These are phyloP conservation scores for Candida sanyaensis DNA, from an alignment of 1,139 yeast species.

Conservation along the genomic window DNA sequence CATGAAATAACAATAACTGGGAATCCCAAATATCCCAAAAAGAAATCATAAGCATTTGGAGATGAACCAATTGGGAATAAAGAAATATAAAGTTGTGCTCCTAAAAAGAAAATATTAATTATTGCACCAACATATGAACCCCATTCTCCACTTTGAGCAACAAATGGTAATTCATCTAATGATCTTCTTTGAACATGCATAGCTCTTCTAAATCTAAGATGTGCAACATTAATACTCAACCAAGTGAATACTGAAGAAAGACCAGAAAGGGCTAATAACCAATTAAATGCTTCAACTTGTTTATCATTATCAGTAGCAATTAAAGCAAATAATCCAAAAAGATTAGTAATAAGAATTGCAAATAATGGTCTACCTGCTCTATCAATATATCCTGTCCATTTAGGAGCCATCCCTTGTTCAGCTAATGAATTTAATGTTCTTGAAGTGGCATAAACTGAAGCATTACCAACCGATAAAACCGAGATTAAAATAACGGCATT, in stretches of 20 bases:
- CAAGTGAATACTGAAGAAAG: slow-evolving; percentile 38
- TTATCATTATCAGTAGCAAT: slow-evolving; percentile 38
- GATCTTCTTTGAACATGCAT: slow-evolving; percentile 31
- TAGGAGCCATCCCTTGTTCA: slow-evolving; percentile 47
- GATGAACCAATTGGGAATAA: slow-evolving; percentile 38
- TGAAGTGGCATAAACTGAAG: slow-evolving; percentile 48
- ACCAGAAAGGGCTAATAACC: slow-evolving; percentile 41
- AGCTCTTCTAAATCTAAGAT: slow-evolving; percentile 39
- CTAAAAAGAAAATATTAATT: slow-evolving; percentile 30
- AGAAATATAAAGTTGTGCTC: slow-evolving; percentile 47
- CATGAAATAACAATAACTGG: slow-evolving; percentile 36
- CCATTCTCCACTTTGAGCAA: slow-evolving; percentile 36
- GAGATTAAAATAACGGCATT: slow-evolving; percentile 46
- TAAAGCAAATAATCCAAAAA: slow-evolving; percentile 42
- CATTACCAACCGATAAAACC: slow-evolving; percentile 45
- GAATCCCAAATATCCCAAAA: slow-evolving; percentile 38
- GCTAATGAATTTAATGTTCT: slow-evolving; percentile 43
- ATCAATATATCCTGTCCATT: slow-evolving; percentile 39
- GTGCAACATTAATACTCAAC: slow-evolving; percentile 35
- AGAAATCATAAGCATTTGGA: slow-evolving; percentile 37
- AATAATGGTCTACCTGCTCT: slow-evolving; percentile 44
- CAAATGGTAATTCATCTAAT: slow-evolving; percentile 38
- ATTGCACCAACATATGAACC: slow-evolving; percentile 35
- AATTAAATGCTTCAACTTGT: slow-evolving; percentile 33
- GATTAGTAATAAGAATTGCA: slow-evolving; percentile 38